A percentile compares a stretch with the other conserved stretches of the same genome.
Evolutionary conservation across 108 stramenopile species (phyloP).

Genomic region (Licmophora abbreviata): DNA sequence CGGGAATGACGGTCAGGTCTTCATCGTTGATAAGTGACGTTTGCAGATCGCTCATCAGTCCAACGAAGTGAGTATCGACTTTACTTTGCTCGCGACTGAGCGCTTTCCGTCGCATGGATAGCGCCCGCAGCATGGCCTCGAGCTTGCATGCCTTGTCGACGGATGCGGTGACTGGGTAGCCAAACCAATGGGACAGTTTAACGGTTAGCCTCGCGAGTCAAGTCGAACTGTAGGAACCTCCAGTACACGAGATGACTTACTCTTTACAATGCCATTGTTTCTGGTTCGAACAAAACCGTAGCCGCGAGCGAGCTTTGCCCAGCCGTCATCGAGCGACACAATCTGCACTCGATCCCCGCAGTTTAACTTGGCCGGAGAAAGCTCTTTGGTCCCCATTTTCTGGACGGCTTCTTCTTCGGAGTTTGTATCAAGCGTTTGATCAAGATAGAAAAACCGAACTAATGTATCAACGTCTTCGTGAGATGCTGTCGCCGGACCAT

Average conservation of each 20-base stretch:
- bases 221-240: neutral
- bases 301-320: constrained; percentile 38
- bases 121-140: constrained; percentile 41
- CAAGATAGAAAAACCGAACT: constrained; percentile 1
- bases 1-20: constrained; percentile 54
- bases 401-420: too few relatives aligned
- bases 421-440: too few relatives aligned
- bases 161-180: constrained; percentile 36
- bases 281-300: constrained; percentile 36
- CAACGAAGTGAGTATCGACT: constrained; percentile 51
- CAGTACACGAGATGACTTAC: constrained; percentile 16
- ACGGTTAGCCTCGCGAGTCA: neutral
- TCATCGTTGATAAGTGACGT: constrained; percentile 50
- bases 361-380: neutral
- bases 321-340: constrained; percentile 31
- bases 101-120: constrained; percentile 17
- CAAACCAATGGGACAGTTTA: neutral
- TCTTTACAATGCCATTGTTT: constrained; percentile 39
- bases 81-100: constrained; percentile 39
- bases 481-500: neutral
- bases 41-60: constrained; percentile 22
- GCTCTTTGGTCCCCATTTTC: constrained; percentile 16
- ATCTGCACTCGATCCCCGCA: constrained; percentile 49
- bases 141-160: constrained; percentile 42
- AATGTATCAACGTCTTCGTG: constrained; percentile 4